Conservation (phyloP, 2,329 filamentous ascomycete genomes). For the Sporothrix mexicana region DNA sequence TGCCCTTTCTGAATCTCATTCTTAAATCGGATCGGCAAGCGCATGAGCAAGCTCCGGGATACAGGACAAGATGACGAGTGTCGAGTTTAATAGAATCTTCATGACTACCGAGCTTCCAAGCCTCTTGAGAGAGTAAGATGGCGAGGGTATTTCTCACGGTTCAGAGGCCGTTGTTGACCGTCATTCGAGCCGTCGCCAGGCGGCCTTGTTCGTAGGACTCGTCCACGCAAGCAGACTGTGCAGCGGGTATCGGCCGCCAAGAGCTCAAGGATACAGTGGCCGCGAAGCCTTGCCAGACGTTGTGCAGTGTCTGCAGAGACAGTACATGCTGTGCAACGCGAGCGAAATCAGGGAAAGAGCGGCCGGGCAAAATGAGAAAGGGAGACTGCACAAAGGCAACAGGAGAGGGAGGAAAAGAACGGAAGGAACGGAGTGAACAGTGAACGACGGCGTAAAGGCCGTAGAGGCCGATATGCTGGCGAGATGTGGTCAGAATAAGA, state of each 20-base stretch:
- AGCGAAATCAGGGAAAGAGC: constrained; percentile 21
- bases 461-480: too few species aligned
- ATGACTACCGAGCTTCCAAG: too few species aligned
- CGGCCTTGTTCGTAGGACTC: neutral
- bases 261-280: neutral
- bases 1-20: neutral
- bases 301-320: constrained; percentile 4
- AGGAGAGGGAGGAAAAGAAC: too few species aligned
- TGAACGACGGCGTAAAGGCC: too few species aligned
- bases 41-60: too few species aligned
- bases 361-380: neutral
- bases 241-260: neutral
- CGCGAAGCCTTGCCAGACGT: constrained; percentile 9
- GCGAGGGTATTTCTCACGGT: too few species aligned
- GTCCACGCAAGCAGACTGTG: neutral
- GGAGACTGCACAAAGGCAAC: neutral
- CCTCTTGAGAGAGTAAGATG: neutral
- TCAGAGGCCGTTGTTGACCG: too few species aligned
- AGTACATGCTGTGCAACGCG: constrained; percentile 13
- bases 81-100: too few species aligned
- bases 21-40: too few species aligned
- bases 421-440: too few species aligned
- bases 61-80: neutral
- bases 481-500: too few species aligned
- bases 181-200: too few species aligned